Percentiles rank a stretch among this genome's conserved stretches.
These are phyloP conservation scores for Fraxinus platypoda DNA, from an alignment of 305 asterid species.

Conservation along the genomic window DNA sequence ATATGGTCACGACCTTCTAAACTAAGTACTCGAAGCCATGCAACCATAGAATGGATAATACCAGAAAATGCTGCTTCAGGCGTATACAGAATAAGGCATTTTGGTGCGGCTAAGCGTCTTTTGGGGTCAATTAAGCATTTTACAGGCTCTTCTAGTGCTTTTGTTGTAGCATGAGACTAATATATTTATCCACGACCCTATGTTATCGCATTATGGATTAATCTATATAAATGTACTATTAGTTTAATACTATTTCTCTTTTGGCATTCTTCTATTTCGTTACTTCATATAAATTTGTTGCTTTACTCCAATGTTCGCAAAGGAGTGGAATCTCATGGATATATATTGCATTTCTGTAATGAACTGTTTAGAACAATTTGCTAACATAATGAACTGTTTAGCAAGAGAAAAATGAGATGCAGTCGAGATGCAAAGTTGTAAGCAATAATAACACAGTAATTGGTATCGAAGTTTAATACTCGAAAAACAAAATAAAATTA, in stretches of 20 bases:
- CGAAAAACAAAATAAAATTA: not conserved
- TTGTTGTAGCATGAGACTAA: conserved; percentile 60
- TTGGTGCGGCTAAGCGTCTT: conserved; percentile 83
- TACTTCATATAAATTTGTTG: not conserved
- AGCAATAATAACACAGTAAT: not conserved
- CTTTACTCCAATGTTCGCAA: not conserved
- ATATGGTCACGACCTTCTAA: conserved; percentile 83
- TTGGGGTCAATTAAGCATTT: conserved; percentile 77
- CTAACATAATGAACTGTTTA: not conserved
- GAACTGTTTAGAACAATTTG: not conserved
- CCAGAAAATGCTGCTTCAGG: conserved; percentile 73
- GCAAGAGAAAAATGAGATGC: not conserved
- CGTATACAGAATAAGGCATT: conserved; percentile 80
- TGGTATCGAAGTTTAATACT: not conserved
- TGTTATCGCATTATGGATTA: not conserved
- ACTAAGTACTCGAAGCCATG: conserved; percentile 73
- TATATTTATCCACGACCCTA: not conserved
- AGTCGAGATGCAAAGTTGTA: not conserved
- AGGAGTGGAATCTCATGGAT: not conserved
- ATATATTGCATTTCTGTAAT: not conserved
- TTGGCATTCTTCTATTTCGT: not conserved
- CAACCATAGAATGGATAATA: conserved; percentile 77
- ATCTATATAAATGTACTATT: not conserved
- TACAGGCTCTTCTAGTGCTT: conserved; percentile 84
- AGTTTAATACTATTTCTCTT: not conserved